Percentiles rank a stretch among this genome's conserved stretches.
phyloP scores from a whole-genome alignment of 2,329 filamentous ascomycete species.

The Huntiella abstrusa region DNA sequence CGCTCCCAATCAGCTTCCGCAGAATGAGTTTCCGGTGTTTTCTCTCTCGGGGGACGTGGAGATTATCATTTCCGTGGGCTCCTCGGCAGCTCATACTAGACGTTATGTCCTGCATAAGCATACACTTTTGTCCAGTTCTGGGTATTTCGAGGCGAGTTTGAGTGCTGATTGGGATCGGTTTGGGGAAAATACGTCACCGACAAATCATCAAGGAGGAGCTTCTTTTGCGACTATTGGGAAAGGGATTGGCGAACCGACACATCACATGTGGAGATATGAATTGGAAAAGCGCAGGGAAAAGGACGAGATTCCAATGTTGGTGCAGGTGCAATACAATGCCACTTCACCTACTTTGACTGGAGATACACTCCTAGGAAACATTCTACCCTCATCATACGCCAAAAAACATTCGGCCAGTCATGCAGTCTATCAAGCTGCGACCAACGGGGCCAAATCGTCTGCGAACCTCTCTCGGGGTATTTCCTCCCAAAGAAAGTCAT shows the following conservation, averaged over 20 bases:
- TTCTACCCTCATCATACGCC: background rate
- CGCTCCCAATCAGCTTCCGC: slow-evolving; percentile 45
- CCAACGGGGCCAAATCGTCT: too few relatives aligned
- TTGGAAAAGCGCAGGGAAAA: slow-evolving; percentile 42
- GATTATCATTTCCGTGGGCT: slow-evolving; percentile 51
- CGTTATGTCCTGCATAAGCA: slow-evolving; percentile 75
- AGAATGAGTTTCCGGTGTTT: slow-evolving; percentile 89
- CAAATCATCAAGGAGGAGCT: background rate
- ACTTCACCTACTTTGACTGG: background rate
- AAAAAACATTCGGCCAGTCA: background rate
- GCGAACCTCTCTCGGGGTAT: background rate
- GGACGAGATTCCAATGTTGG: slow-evolving; percentile 69
- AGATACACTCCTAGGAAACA: background rate
- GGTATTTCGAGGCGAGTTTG: slow-evolving; percentile 79
- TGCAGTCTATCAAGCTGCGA: too few relatives aligned
- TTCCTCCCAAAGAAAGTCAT: slow-evolving; percentile 20
- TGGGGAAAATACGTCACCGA: background rate
- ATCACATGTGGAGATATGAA: slow-evolving; percentile 62
- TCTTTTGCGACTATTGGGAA: background rate
- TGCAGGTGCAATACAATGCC: slow-evolving; percentile 47
- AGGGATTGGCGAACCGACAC: background rate
- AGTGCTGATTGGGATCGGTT: slow-evolving; percentile 55
- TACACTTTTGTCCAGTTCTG: slow-evolving; percentile 75
- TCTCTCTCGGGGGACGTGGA: slow-evolving; percentile 83
- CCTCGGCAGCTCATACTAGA: slow-evolving; percentile 38